Base-by-base conservation (phyloP, 176 grass and related monocot species). In the Lolium multiflorum region DNA sequence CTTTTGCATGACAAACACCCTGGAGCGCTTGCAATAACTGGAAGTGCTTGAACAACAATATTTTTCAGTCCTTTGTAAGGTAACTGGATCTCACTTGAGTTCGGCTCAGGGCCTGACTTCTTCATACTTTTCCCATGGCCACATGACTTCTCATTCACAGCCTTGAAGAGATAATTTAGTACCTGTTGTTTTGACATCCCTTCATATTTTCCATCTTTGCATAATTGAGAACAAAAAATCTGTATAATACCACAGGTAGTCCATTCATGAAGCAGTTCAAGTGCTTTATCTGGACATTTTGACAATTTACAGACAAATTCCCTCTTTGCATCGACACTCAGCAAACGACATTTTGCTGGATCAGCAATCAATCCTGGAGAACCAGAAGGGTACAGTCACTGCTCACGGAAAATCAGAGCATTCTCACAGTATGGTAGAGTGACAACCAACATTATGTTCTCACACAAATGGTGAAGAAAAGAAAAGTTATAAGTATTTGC, bases 51-150 rank as follows among this genome's bases (percentile, higher is more conserved):
- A 62, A 55, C 59, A 39, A 86, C 79, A 28, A 57, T 83, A 35
- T 90, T 93, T 76, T 82, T 90, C 47, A 83, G 84, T 84, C 85
- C 78, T 89, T 96, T 93, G 43, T 58, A 55, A 83, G 91, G 84
- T 24, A 74, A 81, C 51, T 83, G 83, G 67, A 70, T 81, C 28
- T 77, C 82, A 69, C 74, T 21, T 58, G 71, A 31, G 24, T 67
- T 55, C 14, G n/a, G 56, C 9, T 86, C 86, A 65, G 25, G 55
- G 66, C 41, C 51, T 70, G 51, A 55, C 43, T 81, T 75, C n/a
- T 26, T 52, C 4, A 15, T 26, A 87, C 58, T 22, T 31, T 83
- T 78, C 8, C 52, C 50, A 51, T 44, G 38, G 49, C 6, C 11
- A 85, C n/a, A 83, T 83, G 63, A 55, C 74, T 83, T 80, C 17